Percentiles rank a stretch among this genome's conserved stretches.
Evolutionary conservation across 192 early-diverging fungal genomes (phyloP).

Genomic region (Chytriomyces sp.): DNA sequence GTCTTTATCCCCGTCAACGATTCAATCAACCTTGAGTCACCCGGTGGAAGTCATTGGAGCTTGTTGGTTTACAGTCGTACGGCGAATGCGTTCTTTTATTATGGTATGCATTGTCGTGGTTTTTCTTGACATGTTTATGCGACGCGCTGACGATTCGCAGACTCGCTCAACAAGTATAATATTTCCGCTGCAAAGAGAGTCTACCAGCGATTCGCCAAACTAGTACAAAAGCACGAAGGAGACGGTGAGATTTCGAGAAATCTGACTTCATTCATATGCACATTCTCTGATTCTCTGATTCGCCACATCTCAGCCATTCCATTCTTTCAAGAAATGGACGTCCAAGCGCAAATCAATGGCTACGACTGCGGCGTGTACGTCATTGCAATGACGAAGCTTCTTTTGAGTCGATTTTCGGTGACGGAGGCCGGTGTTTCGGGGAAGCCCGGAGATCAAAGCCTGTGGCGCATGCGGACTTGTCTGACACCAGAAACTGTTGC

Average conservation of each 20-base stretch:
- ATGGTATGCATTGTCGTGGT: conserved; percentile 13
- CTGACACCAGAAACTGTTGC: neutral
- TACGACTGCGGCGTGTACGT: conserved; percentile 41
- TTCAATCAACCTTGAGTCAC: neutral
- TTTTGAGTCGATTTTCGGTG: conserved; percentile 3
- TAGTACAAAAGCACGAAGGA: neutral
- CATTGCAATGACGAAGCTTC: conserved; percentile 32
- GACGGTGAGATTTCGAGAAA: neutral
- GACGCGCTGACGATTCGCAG: neutral
- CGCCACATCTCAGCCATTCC: neutral
- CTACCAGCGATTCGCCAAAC: neutral
- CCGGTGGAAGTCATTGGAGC: conserved; percentile 36
- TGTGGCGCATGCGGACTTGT: conserved; percentile 4
- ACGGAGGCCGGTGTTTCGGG: neutral
- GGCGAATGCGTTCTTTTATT: conserved; percentile 20
- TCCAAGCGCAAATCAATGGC: conserved; percentile 30
- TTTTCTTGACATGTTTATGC: neutral
- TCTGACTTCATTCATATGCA: neutral
- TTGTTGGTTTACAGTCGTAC: conserved; percentile 28
- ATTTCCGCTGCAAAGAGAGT: neutral
- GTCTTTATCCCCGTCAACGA: conserved; percentile 38
- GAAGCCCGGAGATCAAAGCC: conserved; percentile 29
- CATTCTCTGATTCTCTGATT: neutral
- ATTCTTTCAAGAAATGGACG: conserved; percentile 28
- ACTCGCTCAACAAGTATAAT: conserved; percentile 16